Base-by-base conservation (phyloP, 768 basidiomycete species). In the Boletus rubroflammeus region DNA sequence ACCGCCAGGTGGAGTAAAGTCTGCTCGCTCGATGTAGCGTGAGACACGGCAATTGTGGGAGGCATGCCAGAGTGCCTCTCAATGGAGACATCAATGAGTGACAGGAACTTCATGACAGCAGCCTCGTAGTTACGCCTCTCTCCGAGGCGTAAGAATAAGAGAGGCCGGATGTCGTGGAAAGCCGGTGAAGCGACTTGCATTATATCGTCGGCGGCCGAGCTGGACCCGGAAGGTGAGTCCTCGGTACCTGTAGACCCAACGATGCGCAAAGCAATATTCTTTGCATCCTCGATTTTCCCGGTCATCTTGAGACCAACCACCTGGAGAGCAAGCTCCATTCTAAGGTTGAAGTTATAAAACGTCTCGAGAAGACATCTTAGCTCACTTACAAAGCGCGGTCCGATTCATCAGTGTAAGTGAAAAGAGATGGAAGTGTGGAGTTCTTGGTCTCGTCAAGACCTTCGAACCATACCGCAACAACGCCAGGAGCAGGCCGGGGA, bases 301-400 rank as follows among this genome's bases (percentile, higher is more conserved):
- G 93, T 96, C 91, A 97, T 95, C 76, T 96, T 94, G 58, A 97
- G 75, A 0, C 95, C 95, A 17, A 98, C 93, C 14, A 96, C 93
- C 66, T 96, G 93, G 4, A 98, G 77, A 48, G 94, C 94, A 50
- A 97, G 82, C 69, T 96, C 95, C 92, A 98, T 95, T 60, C 92
- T 95, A 62, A 28, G 62, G 57, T 54, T 35, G 19, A 54, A 47
- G 44, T 58, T 49, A 60, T 38, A 65, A 58, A 50, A 51, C 25
- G 51, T 39, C 51, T 38, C 25, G 25, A 57, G 36, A 41, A 42
- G 44, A 23, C 21, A 50, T 49, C 48, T 26, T 32, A 14, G 54
- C 5, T 59, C 15, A 81, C 90, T 73, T 65, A 93, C 88, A 98
- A 72, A 7, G 90, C 88, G 50, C 92, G 76, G 65, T 98, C 95